These are phyloP conservation scores for Psidium guajava DNA, from an alignment of 345 rosid genomes.

Conservation along the genomic window DNA sequence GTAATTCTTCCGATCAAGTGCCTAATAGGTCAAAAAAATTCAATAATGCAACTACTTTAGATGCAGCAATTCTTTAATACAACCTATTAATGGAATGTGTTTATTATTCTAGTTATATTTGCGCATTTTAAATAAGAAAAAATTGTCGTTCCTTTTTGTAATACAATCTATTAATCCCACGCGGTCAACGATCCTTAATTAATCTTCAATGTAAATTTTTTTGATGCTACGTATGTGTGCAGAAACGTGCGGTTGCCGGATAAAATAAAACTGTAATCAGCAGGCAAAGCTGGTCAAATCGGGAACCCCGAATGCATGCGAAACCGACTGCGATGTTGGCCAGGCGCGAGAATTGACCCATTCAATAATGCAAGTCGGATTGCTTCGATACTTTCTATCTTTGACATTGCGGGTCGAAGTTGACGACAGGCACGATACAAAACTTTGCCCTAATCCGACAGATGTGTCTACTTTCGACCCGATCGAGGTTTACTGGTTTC, in stretches of 20 bases:
- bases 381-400: too few species aligned
- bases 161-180: background rate
- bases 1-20: background rate
- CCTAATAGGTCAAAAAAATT: background rate
- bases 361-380: too few species aligned
- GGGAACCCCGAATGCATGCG: too few species aligned
- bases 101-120: background rate
- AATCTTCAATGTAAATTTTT: background rate
- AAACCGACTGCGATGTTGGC: too few species aligned
- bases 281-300: too few species aligned
- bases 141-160: background rate
- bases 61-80: background rate
- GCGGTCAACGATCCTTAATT: background rate
- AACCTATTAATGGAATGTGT: background rate
- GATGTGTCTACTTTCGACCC: background rate
- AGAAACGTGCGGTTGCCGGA: too few species aligned
- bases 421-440: background rate
- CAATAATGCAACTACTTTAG: background rate
- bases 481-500: accelerated
- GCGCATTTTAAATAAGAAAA: background rate
- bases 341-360: too few species aligned
- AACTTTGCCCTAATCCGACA: background rate
- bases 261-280: background rate
- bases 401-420: too few species aligned
- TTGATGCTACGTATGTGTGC: too few species aligned